Base-by-base conservation (phyloP, 371 early-diverging fungal genomes). In the Pancytospora philotis region DNA sequence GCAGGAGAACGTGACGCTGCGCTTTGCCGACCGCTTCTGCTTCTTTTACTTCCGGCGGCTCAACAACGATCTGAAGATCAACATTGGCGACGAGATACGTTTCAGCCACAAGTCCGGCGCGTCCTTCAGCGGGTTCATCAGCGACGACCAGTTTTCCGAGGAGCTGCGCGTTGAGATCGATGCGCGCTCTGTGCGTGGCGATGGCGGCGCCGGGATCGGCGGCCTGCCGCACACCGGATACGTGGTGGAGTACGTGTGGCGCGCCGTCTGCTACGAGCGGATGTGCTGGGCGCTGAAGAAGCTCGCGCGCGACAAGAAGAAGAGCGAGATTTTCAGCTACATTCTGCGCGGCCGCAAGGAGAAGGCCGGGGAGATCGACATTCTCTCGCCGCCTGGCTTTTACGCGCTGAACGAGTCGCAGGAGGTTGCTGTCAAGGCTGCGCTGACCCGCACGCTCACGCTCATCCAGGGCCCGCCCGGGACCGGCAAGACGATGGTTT, bases 161-260 rank as follows among this genome's bases (percentile, higher is more conserved):
- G 84, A 91, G 25, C 91, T 94, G 35, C 89, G 90, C 82, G 88
- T 87, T 78, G 81, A 87, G 38, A 90, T 88, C 53, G 92, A 94
- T 79, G 93, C 34, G 93, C 68, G 88, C 93, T 16, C 88, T 87
- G 22, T 71, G 92, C 77, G 92, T 38, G 79, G 83, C 13, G 22
- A 13, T 3, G 76, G 84, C 2, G 73, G 75, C 28, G 83, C 84
- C 25, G 84, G 86, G 39, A 85, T 86, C 3, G 92, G 92, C 1
- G 82, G 86, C 10, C 85, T 89, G 19, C 89, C 89, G 74, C 87
- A 89, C n/a, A 88, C 86, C 76, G 90, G 90, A 75, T 94, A 92
- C 73, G 85, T 88, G 1, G 88, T 95, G n/a, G 94, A 95, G 68
- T 93, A 91, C 84, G 91, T 96, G 8, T 96, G 95, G 95, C 93